phyloP scores from a whole-genome alignment of 1,284 basidiomycete genomes.

The Trichosporon asahii region DNA sequence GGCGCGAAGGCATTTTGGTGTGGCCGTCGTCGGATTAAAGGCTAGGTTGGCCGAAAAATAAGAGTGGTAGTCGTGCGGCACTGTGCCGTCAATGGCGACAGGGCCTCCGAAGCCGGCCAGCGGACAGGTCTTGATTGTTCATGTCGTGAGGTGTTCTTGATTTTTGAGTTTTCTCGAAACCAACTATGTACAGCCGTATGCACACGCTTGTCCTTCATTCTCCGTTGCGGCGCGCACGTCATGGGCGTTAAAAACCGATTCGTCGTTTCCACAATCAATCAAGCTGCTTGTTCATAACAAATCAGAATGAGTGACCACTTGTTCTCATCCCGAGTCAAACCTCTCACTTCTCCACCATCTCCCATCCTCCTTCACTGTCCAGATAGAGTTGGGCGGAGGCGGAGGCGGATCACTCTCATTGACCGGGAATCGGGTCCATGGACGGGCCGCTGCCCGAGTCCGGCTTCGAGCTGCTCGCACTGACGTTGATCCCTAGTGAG shows the following conservation, averaged over 20 bases:
- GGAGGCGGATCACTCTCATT: no score
- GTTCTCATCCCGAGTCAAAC: background rate
- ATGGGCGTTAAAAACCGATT: background rate
- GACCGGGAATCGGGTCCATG: background rate
- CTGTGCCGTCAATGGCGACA: background rate
- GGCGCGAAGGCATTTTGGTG: background rate
- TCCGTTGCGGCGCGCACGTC: background rate
- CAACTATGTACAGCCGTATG: background rate
- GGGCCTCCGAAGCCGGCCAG: no score
- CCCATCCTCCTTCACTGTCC: background rate
- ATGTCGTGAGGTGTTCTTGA: background rate
- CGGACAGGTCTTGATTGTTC: background rate
- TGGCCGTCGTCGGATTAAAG: background rate
- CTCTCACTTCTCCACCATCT: background rate
- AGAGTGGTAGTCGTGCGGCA: background rate
- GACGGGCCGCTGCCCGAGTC: background rate
- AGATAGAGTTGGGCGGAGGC: no score
- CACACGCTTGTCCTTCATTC: background rate
- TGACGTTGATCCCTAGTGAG: background rate
- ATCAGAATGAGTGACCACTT: background rate
- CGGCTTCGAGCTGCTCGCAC: slow-evolving; percentile 2
- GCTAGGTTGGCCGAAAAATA: background rate
- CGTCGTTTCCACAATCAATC: background rate
- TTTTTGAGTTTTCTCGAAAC: background rate
- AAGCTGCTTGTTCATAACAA: background rate